phyloP scores from a whole-genome alignment of 306 rosid species.

The Malus sylvestris region DNA sequence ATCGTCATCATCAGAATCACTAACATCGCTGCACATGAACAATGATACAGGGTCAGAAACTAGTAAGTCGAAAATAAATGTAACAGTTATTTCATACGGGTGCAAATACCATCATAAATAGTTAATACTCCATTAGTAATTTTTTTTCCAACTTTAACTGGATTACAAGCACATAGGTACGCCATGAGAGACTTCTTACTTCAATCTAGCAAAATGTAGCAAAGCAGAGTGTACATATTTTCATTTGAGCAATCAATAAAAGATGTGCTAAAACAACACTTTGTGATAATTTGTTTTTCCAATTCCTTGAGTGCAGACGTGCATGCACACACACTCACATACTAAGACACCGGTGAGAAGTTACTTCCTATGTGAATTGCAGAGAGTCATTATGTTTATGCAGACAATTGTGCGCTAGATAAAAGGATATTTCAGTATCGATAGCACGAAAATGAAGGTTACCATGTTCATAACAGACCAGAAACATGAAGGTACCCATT shows the following conservation, averaged over 20 bases:
- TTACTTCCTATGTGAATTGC: neutral
- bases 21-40: slow-evolving; percentile 60
- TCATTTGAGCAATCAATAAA: neutral
- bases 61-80: neutral
- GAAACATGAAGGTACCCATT: neutral
- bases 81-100: neutral
- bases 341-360: neutral
- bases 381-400: neutral
- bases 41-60: slow-evolving; percentile 15
- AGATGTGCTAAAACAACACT: neutral
- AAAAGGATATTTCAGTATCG: neutral
- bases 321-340: neutral
- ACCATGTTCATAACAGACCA: neutral
- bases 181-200: neutral
- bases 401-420: neutral
- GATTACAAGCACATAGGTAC: neutral
- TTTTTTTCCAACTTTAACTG: slow-evolving; percentile 5
- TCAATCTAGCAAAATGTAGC: neutral
- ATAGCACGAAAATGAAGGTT: neutral
- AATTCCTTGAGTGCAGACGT: neutral
- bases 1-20: slow-evolving; percentile 75
- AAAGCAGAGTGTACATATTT: neutral
- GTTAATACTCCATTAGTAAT: slow-evolving; percentile 2
- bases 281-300: neutral
- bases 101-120: slow-evolving; percentile 1